Conservation (phyloP, 257 asterid species). For the Fraxinus americana region DNA sequence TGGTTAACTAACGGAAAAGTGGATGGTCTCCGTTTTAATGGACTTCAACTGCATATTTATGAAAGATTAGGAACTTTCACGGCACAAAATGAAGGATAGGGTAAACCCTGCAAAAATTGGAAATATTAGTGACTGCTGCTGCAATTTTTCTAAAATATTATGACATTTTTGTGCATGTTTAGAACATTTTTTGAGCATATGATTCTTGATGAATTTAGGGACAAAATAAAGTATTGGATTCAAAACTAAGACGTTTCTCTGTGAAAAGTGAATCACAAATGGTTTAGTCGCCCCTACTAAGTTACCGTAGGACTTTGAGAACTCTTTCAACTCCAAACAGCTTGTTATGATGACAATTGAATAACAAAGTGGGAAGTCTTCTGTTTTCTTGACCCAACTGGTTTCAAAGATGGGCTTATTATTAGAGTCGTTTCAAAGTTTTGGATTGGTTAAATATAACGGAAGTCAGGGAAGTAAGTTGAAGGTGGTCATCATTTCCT, state of each 20-base stretch:
- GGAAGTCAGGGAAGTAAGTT: constrained; percentile 27
- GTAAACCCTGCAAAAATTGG: too few species aligned
- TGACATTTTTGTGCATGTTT: neutral
- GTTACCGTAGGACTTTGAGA: neutral
- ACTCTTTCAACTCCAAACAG: constrained; percentile 2
- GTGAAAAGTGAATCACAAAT: neutral
- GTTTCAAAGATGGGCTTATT: neutral
- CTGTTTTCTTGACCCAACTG: neutral
- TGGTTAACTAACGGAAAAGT: too few species aligned
- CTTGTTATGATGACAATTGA: neutral
- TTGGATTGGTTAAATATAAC: constrained; percentile 8
- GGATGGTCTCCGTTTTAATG: too few species aligned
- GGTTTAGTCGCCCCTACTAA: neutral
- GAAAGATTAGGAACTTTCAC: too few species aligned
- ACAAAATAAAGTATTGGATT: neutral
- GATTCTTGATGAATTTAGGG: neutral
- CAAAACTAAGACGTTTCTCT: neutral
- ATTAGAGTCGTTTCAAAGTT: neutral
- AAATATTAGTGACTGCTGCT: too few species aligned
- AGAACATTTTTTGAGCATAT: neutral
- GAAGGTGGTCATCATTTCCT: constrained; percentile 36
- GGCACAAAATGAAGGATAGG: too few species aligned
- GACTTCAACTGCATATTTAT: too few species aligned
- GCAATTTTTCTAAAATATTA: too few species aligned
- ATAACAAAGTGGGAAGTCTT: neutral